phyloP scores from a whole-genome alignment of 2,329 filamentous ascomycete genomes.

The Ceratocystiopsis minuta region DNA sequence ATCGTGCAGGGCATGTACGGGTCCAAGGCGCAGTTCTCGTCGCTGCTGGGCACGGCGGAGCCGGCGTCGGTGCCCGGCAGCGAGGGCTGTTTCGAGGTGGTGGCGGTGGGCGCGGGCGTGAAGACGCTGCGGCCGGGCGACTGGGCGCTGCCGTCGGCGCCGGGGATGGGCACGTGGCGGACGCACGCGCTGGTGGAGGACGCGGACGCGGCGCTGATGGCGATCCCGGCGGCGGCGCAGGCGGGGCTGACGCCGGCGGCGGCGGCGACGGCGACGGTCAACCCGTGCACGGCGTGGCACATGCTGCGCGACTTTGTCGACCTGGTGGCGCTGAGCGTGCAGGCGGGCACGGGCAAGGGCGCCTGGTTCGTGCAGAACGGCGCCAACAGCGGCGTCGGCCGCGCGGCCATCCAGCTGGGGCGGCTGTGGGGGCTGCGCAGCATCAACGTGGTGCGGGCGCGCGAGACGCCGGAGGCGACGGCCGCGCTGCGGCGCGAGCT shows the following conservation, averaged over 20 bases:
- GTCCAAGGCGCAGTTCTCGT: slow-evolving; percentile 60
- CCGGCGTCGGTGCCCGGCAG: slow-evolving; percentile 73
- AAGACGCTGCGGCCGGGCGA: slow-evolving; percentile 50
- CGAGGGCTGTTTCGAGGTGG: slow-evolving; percentile 86
- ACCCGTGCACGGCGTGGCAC: slow-evolving; percentile 85
- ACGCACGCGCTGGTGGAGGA: slow-evolving; percentile 61
- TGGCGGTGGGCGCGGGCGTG: slow-evolving; percentile 43
- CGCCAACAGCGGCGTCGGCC: slow-evolving; percentile 81
- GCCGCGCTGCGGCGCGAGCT: slow-evolving; percentile 37
- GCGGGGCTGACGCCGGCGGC: slow-evolving; percentile 47
- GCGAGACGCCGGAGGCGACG: slow-evolving; percentile 46
- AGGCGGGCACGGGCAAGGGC: slow-evolving; percentile 42
- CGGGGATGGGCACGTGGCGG: slow-evolving; percentile 83
- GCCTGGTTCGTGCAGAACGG: slow-evolving; percentile 97
- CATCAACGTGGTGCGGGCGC: slow-evolving; percentile 71
- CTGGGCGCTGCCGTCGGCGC: slow-evolving; percentile 78
- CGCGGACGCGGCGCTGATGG: slow-evolving; percentile 39
- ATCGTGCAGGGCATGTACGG: slow-evolving; percentile 95
- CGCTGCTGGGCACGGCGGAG: slow-evolving; percentile 52
- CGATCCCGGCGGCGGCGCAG: slow-evolving; percentile 24
- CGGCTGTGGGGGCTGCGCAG: slow-evolving; percentile 74
- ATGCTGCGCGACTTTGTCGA: slow-evolving; percentile 69
- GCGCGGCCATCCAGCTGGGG: slow-evolving; percentile 79
- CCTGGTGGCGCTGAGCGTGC: slow-evolving; percentile 26
- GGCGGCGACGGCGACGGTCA: slow-evolving; percentile 76